Conservation (phyloP, 75 land plant genomes). For the Cupressus sempervirens region DNA sequence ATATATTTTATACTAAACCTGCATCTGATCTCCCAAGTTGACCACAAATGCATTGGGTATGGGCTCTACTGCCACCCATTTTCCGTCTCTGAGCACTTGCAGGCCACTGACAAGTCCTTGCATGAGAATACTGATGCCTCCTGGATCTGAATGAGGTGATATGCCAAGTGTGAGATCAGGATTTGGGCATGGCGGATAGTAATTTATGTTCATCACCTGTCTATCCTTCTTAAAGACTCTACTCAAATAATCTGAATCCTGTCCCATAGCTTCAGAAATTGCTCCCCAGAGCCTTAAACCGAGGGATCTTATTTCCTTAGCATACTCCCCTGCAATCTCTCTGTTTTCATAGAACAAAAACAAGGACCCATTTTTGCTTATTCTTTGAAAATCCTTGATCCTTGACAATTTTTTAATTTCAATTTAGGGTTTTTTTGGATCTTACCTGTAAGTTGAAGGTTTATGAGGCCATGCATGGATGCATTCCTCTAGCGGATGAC, state of each 20-base stretch:
- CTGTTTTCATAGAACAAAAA: background rate
- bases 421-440: background rate
- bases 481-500: slow-evolving; percentile 33
- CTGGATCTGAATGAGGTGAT: slow-evolving; percentile 53
- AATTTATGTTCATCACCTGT: slow-evolving; percentile 48
- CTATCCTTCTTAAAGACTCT: slow-evolving; percentile 33
- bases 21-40: slow-evolving; percentile 25
- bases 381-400: background rate
- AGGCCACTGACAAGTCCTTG: slow-evolving; percentile 18
- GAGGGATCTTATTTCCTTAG: slow-evolving; percentile 22
- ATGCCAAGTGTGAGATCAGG: slow-evolving; percentile 50
- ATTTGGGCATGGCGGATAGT: slow-evolving; percentile 58
- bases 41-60: slow-evolving; percentile 18
- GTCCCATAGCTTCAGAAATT: slow-evolving; percentile 49
- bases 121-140: slow-evolving; percentile 31
- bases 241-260: slow-evolving; percentile 26
- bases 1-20: background rate
- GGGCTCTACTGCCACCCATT: slow-evolving; percentile 20
- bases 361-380: background rate
- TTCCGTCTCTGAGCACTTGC: slow-evolving; percentile 2
- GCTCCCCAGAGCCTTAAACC: slow-evolving; percentile 26
- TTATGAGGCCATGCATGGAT: slow-evolving; percentile 52
- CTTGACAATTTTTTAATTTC: background rate
- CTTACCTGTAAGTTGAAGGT: slow-evolving; percentile 23
- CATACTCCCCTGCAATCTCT: slow-evolving; percentile 28